Percentiles rank a stretch among this genome's conserved stretches.
These are phyloP conservation scores for Chrysanthemum lavandulifolium DNA, from an alignment of 129 eudicot genomes.

Conservation along the genomic window DNA sequence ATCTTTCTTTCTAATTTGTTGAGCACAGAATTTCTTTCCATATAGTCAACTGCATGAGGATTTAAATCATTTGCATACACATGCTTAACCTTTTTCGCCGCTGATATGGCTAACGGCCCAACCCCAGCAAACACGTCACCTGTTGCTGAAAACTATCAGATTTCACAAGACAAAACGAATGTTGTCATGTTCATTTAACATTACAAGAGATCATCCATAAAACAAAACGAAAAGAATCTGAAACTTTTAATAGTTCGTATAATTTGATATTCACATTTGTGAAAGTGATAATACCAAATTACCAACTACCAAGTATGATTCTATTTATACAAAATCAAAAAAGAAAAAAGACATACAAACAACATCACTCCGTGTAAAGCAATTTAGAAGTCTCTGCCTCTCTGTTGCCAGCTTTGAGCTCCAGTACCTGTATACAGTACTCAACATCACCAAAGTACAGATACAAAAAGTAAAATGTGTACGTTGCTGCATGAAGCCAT, in stretches of 20 bases:
- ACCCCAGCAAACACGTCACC: slow-evolving; percentile 99
- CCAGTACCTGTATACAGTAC: slow-evolving; percentile 69
- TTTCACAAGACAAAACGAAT: slow-evolving; percentile 14
- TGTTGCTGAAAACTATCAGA: slow-evolving; percentile 35
- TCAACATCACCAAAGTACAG: slow-evolving; percentile 2
- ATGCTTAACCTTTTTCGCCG: slow-evolving; percentile 75
- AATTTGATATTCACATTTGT: background rate
- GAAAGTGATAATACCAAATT: too few relatives aligned
- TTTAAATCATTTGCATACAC: slow-evolving; percentile 96
- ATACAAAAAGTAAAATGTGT: background rate
- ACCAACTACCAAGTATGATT: too few relatives aligned
- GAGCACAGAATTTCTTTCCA: slow-evolving; percentile 75
- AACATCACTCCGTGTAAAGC: slow-evolving; percentile 72
- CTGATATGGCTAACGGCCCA: slow-evolving; percentile 88
- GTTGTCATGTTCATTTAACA: slow-evolving; percentile 10
- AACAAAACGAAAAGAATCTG: background rate
- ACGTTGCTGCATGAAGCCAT: background rate
- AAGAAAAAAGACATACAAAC: slow-evolving; percentile 58
- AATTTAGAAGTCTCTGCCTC: slow-evolving; percentile 83
- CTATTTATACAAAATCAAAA: too few relatives aligned
- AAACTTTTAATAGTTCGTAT: background rate
- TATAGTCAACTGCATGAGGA: slow-evolving; percentile 80
- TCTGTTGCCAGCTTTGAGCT: slow-evolving; percentile 91
- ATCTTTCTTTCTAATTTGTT: slow-evolving; percentile 88
- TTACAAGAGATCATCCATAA: slow-evolving; percentile 8